These are phyloP conservation scores for Diaporthe sp. DNA, from an alignment of 2,329 filamentous ascomycete genomes.

Conservation along the genomic window DNA sequence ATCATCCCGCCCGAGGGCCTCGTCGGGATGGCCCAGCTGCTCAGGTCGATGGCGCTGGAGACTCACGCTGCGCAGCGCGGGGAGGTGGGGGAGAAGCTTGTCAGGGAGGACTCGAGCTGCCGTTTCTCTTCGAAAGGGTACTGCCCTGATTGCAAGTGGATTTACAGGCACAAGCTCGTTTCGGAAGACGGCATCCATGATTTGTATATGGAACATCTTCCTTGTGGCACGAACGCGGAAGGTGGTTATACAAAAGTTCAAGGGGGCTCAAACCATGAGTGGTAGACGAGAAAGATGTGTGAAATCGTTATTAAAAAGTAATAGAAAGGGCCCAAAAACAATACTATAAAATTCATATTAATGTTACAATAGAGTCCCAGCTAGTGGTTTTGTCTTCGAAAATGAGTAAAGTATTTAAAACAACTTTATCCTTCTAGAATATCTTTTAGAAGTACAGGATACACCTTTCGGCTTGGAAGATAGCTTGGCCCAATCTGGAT, in stretches of 20 bases:
- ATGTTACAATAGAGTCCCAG: too few relatives aligned
- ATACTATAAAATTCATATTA: too few relatives aligned
- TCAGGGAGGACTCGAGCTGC: neutral
- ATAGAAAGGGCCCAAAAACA: too few relatives aligned
- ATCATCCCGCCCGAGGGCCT: constrained; percentile 32
- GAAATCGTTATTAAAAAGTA: too few relatives aligned
- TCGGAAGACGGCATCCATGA: constrained; percentile 4
- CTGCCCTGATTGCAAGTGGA: constrained; percentile 19
- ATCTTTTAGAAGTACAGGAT: too few relatives aligned
- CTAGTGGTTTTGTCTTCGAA: too few relatives aligned
- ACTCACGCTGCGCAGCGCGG: neutral
- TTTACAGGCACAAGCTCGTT: neutral
- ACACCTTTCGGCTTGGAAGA: too few relatives aligned
- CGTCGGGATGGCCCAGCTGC: constrained; percentile 34
- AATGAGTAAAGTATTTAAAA: too few relatives aligned
- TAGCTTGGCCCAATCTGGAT: too few relatives aligned
- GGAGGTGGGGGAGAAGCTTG: neutral
- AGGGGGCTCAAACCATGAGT: neutral
- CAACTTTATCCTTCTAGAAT: too few relatives aligned
- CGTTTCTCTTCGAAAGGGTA: constrained; percentile 2
- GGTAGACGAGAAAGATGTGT: neutral
- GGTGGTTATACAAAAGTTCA: neutral
- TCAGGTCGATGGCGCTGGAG: constrained; percentile 70
- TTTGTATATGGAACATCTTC: constrained; percentile 12
- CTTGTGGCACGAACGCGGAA: neutral